phyloP scores from a whole-genome alignment of 768 basidiomycete species.

The Tricholoma saponaceum region DNA sequence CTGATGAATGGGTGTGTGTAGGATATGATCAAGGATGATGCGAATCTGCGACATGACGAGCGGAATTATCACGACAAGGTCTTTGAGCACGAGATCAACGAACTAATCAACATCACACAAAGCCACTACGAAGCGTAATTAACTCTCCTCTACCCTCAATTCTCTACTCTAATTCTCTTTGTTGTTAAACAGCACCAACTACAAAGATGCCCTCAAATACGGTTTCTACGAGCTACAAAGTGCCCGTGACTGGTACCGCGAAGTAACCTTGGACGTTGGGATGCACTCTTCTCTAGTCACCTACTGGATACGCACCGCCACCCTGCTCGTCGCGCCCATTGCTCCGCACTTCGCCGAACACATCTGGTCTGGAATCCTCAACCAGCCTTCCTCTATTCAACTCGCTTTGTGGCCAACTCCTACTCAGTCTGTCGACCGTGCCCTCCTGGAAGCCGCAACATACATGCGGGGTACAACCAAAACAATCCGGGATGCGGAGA shows the following conservation, averaged over 20 bases:
- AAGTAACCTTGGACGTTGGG: conserved; percentile 81
- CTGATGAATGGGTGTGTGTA: conserved; percentile 24
- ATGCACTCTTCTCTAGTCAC: conserved; percentile 90
- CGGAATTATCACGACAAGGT: conserved; percentile 82
- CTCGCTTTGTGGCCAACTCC: conserved; percentile 80
- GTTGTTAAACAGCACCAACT: conserved; percentile 62
- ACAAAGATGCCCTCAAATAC: conserved; percentile 92
- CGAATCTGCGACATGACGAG: conserved; percentile 69
- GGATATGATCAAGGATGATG: conserved; percentile 77
- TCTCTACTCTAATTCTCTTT: neutral
- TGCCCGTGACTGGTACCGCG: conserved; percentile 93
- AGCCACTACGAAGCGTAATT: conserved; percentile 78
- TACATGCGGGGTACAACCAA: conserved; percentile 95
- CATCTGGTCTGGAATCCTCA: conserved; percentile 75
- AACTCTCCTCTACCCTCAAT: neutral
- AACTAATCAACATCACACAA: conserved; percentile 79
- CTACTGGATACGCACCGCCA: conserved; percentile 80
- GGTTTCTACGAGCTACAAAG: conserved; percentile 96
- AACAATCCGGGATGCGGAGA: conserved; percentile 86
- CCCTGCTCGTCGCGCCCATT: conserved; percentile 79
- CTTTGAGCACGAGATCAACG: conserved; percentile 89
- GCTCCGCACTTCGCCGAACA: conserved; percentile 95
- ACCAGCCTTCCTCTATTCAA: conserved; percentile 75
- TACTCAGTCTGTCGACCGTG: conserved; percentile 51
- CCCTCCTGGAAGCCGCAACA: conserved; percentile 63